Conservation (phyloP, 2,329 filamentous ascomycete genomes). For the Pseudocercospora vitis region DNA sequence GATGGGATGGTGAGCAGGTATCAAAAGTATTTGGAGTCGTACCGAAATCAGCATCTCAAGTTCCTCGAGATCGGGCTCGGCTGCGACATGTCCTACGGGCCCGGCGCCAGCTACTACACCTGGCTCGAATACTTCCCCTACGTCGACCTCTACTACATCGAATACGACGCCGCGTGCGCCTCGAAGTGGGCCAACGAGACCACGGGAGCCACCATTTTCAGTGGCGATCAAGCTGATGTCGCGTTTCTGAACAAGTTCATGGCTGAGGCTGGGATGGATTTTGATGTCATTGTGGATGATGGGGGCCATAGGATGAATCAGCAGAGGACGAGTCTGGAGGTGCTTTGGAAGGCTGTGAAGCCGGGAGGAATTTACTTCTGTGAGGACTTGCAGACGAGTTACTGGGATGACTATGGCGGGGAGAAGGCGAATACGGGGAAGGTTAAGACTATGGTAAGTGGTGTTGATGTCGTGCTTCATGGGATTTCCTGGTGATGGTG, state of each 20-base stretch:
- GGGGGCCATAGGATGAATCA: conserved; percentile 44
- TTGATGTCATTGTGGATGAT: conserved; percentile 47
- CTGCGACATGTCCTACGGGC: conserved; percentile 43
- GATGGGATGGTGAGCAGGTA: conserved; percentile 26
- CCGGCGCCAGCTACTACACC: conserved; percentile 44
- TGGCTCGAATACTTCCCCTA: conserved; percentile 45
- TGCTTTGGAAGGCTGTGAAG: conserved; percentile 42
- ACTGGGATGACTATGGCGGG: conserved; percentile 30
- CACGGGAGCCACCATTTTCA: conserved; percentile 42
- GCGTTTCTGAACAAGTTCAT: conserved; percentile 40
- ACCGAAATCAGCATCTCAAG: conserved; percentile 40
- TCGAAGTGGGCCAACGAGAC: conserved; percentile 40
- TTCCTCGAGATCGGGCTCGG: conserved; percentile 47
- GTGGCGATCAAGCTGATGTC: conserved; percentile 44
- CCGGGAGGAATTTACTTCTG: conserved; percentile 37
- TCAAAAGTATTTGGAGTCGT: conserved; percentile 41
- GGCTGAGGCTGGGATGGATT: conserved; percentile 36
- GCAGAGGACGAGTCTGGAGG: conserved; percentile 40
- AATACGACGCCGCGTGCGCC: conserved; percentile 42
- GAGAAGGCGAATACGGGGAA: conserved; percentile 16
- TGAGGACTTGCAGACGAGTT: conserved; percentile 33
- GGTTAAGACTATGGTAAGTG: conserved; percentile 26
- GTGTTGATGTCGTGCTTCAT: too few relatives aligned
- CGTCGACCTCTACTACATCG: conserved; percentile 47
- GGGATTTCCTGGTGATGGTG: background rate